These are phyloP conservation scores for Raphanus raphanistrum DNA, from an alignment of 345 rosid species.

Conservation along the genomic window DNA sequence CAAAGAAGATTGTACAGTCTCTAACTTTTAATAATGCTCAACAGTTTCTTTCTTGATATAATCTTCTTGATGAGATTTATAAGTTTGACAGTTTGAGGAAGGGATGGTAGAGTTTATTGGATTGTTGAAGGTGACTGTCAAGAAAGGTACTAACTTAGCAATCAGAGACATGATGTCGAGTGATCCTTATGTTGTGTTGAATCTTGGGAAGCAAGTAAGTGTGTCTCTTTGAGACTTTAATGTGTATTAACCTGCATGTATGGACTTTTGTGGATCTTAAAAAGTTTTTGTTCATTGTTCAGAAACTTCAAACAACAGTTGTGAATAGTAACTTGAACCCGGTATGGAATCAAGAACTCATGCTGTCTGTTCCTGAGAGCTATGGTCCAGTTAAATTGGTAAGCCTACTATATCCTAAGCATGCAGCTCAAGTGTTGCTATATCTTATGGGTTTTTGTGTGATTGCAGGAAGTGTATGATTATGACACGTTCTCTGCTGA, in stretches of 20 bases:
- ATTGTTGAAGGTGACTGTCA: slow-evolving; percentile 66
- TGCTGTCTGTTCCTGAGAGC: slow-evolving; percentile 71
- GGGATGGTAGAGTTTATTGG: slow-evolving; percentile 69
- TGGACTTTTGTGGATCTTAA: neutral
- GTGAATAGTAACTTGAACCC: slow-evolving; percentile 73
- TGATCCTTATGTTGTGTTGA: slow-evolving; percentile 86
- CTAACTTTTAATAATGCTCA: neutral
- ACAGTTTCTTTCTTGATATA: neutral
- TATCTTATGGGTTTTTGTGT: neutral
- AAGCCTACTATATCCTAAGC: neutral
- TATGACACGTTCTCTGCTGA: slow-evolving; percentile 91
- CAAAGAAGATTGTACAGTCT: slow-evolving; percentile 47
- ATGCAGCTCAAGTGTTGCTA: neutral
- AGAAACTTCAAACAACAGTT: slow-evolving; percentile 44
- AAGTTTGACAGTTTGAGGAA: slow-evolving; percentile 40
- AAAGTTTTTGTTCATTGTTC: neutral
- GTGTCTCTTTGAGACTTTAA: neutral
- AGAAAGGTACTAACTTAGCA: slow-evolving; percentile 77
- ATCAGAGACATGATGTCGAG: slow-evolving; percentile 94
- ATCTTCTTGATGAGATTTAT: neutral
- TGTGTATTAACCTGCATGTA: neutral
- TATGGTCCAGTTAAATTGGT: slow-evolving; percentile 69
- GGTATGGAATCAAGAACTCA: slow-evolving; percentile 77
- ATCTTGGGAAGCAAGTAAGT: slow-evolving; percentile 78
- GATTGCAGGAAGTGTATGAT: slow-evolving; percentile 78